Evolutionary conservation across 306 rosid genomes (phyloP), one percentile per base, ranked within the genome.

Genomic region (Delonix regia): DNA sequence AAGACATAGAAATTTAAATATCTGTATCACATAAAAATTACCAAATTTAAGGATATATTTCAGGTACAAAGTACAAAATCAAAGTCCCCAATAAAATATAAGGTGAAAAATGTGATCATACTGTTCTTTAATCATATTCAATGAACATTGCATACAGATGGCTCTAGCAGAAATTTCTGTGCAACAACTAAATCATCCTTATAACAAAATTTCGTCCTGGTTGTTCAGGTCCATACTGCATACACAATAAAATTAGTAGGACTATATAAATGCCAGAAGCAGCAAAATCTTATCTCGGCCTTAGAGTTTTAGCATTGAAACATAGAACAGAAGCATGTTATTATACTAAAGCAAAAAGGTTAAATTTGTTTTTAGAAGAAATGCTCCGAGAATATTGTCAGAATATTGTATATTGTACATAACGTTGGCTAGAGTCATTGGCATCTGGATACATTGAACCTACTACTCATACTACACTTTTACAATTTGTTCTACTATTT

Each of bases 101-200:
- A 42, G 30, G 68, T 16, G 69, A 76, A 56, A 47, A 75, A n/a
- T 57, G 21, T 8, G 11, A 24, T 39, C 36, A 59, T 55, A 49
- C 48, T 41, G 39, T 53, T 69, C 41, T 63, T 72, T 44, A 72
- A 81, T 25, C 41, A 70, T 21, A 78, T 28, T 42, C 62, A 22
- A 45, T 45, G 69, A 42, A 55, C 12, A 42, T 4, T 30, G 63
- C 39, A 12, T 34, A 48, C 27, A 61, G 57, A 69, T 57, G 53
- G 70, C 63, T 71, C 64, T 21, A 71, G 39, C 71, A 69, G 45
- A 77, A 53, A 67, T 27, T 28, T 18, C 6, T 38, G 33, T 19
- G 21, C 44, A 38, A 38, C 19, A 55, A 55, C 36, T 41, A 44
- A 55, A 39, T 44, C 48, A 68, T 8, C 36, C 12, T 71, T 39